Conservation (phyloP, 345 rosid species). For the Camelina sativa region DNA sequence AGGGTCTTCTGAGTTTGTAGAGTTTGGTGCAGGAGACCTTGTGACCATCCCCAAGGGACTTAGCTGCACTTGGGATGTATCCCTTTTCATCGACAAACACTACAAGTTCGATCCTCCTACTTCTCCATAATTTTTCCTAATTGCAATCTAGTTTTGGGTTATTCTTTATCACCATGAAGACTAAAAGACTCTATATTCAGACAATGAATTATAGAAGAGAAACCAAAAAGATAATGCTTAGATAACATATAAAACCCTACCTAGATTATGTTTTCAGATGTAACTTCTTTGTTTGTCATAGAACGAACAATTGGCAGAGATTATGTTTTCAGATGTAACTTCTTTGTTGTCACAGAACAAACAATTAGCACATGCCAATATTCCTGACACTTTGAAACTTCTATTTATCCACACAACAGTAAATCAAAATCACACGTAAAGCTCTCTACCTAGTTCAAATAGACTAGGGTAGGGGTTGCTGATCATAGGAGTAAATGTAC, state of each 20-base stretch:
- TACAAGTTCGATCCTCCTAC: conserved; percentile 81
- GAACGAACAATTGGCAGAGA: conserved; percentile 13
- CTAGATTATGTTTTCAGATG: conserved; percentile 33
- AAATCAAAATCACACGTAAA: conserved; percentile 16
- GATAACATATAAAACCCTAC: conserved; percentile 22
- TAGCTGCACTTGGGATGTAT: conserved; percentile 95
- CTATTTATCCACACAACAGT: conserved; percentile 9
- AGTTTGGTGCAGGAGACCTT: conserved; percentile 96
- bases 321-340: conserved; percentile 32
- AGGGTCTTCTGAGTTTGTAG: conserved; percentile 61
- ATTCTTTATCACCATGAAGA: conserved; percentile 39
- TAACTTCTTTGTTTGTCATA: conserved; percentile 25
- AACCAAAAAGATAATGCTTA: conserved; percentile 21
- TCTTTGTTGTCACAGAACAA: conserved; percentile 20
- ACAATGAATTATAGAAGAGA: conserved; percentile 19
- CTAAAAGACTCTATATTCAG: conserved; percentile 32
- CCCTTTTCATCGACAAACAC: conserved; percentile 82
- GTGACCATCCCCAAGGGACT: conserved; percentile 87
- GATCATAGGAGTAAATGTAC: background rate
- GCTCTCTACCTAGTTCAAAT: conserved; percentile 35
- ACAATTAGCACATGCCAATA: conserved; percentile 14
- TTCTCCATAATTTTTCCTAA: conserved; percentile 15
- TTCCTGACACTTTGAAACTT: conserved; percentile 8
- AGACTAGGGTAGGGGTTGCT: conserved; percentile 16
- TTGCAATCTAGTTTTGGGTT: conserved; percentile 35